Conservation (phyloP, 805 yeast genomes). For the Pichia nanzhaoensis region DNA sequence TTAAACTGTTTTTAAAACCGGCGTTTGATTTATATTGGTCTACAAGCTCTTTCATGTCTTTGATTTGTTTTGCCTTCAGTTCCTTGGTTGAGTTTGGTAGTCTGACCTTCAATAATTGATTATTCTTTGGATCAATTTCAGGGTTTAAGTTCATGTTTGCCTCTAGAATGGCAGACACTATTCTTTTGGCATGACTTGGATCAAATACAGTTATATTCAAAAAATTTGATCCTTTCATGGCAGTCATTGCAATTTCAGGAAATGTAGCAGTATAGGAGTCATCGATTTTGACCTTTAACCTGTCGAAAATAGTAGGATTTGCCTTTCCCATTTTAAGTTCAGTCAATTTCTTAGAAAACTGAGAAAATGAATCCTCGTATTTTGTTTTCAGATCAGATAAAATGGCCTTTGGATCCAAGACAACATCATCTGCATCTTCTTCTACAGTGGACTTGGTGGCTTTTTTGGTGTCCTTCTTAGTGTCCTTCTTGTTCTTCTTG, state of each 20-base stretch:
- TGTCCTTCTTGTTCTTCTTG: constrained; percentile 13
- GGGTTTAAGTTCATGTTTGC: constrained; percentile 74
- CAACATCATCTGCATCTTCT: constrained; percentile 22
- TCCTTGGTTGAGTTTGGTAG: constrained; percentile 73
- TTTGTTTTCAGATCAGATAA: constrained; percentile 34
- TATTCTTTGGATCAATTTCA: constrained; percentile 63
- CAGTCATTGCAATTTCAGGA: constrained; percentile 63
- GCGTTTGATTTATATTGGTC: constrained; percentile 56
- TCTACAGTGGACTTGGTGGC: constrained; percentile 9
- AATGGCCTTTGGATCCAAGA: constrained; percentile 29
- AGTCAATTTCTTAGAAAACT: constrained; percentile 48
- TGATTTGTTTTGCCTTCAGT: constrained; percentile 46
- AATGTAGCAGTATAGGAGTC: constrained; percentile 42
- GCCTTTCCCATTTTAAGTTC: constrained; percentile 67
- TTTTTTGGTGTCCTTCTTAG: constrained; percentile 9
- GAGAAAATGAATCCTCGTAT: constrained; percentile 43
- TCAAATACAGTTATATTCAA: constrained; percentile 81
- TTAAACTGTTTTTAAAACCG: constrained; percentile 41
- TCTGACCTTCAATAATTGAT: constrained; percentile 65
- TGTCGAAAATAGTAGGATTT: constrained; percentile 60
- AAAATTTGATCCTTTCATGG: constrained; percentile 55
- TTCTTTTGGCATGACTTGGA: constrained; percentile 61
- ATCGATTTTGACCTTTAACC: constrained; percentile 43
- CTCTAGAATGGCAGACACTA: constrained; percentile 64
- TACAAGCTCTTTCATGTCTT: constrained; percentile 55